Base-by-base conservation (phyloP, 441 rosid species). In the Corymbia citriodora region DNA sequence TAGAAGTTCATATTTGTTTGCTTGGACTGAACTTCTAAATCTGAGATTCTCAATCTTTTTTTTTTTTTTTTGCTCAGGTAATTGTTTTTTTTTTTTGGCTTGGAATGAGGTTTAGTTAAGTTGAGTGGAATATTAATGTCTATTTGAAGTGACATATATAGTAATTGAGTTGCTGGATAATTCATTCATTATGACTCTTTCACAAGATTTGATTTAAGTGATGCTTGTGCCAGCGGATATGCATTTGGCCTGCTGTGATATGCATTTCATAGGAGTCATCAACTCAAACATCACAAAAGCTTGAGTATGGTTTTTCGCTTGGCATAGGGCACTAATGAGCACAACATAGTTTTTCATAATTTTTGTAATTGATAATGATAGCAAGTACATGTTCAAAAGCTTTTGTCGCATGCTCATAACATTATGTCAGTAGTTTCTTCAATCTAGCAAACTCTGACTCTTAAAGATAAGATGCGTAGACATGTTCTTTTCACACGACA, bases 391-490 rank as follows among this genome's bases (percentile, higher is more conserved):
- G 4, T 65, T 63, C 70, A 7, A 13, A 65, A 65, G 72, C 36
- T 65, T 65, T 65, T 8, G 19, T 65, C 1, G 1, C 72, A 14
- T 65, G 36, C 72, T 65, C 72, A 65, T n/a, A 29, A 65, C n/a
- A 14, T 33, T 33, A 33, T 33, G 33, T 33, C 31, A 65, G 40
- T 68, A 31, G 33, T 33, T 33, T 33, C 19, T 31, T 68, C 7
- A 4, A 2, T 31, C 4, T 68, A 31, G 40, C 10, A 31, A 31
- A 31, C 40, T 68, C 21, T 2, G 10, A n/a, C 74, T 68, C 0
- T 17, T 3, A 9, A 15, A 0, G 40, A 68, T 4, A 1, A 1
- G 21, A 31, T 68, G 40, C 45, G 29, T 29, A 68, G 16, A 17
- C 7, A 33, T 33, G 33, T 8, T 68, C 45, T 68, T 70, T 31